Percentiles rank a stretch among this genome's conserved stretches.
Evolutionary conservation across 169 alveolate species (phyloP).

Genomic region (Miamiensis avidus): DNA sequence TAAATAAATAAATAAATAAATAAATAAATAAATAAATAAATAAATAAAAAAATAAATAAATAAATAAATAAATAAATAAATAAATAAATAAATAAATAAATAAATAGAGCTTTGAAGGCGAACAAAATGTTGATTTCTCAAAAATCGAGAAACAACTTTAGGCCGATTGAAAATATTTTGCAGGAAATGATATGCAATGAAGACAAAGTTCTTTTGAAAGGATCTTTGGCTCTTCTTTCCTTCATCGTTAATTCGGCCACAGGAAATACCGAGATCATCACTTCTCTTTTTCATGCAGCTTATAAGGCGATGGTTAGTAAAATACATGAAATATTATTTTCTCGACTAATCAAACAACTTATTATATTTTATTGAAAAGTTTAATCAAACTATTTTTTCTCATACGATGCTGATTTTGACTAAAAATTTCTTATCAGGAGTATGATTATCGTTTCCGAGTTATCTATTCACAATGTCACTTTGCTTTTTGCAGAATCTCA

Average conservation of each 20-base stretch:
- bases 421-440: background rate
- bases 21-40: too few relatives aligned
- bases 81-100: too few relatives aligned
- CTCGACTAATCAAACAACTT: background rate
- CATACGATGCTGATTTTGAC: background rate
- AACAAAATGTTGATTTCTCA: background rate
- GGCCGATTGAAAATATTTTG: background rate
- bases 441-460: background rate
- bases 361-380: background rate
- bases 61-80: too few relatives aligned
- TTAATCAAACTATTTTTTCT: background rate
- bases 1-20: too few relatives aligned
- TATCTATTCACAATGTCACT: background rate
- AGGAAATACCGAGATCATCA: background rate
- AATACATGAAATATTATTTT: too few relatives aligned
- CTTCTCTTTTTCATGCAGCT: background rate
- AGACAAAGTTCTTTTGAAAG: background rate
- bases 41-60: too few relatives aligned
- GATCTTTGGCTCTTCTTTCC: background rate
- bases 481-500: background rate
- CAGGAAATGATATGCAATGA: background rate
- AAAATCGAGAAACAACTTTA: background rate
- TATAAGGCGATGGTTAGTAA: background rate
- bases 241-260: background rate
- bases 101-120: background rate